Base-by-base conservation (phyloP, 2,329 filamentous ascomycete species). In the Verticillium longisporum region DNA sequence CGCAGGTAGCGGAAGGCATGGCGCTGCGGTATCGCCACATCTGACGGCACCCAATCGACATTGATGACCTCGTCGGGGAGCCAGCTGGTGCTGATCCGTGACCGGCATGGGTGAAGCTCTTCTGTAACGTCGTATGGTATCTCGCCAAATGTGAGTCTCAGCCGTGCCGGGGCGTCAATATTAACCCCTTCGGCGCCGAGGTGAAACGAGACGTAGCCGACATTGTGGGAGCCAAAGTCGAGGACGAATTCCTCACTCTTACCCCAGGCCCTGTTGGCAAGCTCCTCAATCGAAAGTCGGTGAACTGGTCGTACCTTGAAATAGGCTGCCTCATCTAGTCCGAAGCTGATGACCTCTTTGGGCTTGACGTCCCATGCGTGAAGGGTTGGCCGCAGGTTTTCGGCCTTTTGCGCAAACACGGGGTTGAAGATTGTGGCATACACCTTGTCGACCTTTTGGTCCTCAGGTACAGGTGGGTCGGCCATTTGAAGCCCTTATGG, bases 31-130 rank as follows among this genome's bases (percentile, higher is more conserved):
- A 74, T 63, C 1, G 63, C 50, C 11, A 75, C 64, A 7, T 62
- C 62, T 33, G 69, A 63, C 6, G 73, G 72, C 33, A 71, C 69
- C 65, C 66, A 66, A 62, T 75, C 73, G 37, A 74, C 63, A 58
- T 73, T 75, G 57, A 74, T 67, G 21, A 71, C 63, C 55, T 75
- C 73, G 57, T 75, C 72, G 0, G 73, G 73, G 4, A 75, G 68
- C 73, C 73, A 74, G 18, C 68, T 68, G 6, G 71, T 75, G 60
- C 72, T 73, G 62, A 75, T 75, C 72, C 70, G 74, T 6, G 73
- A 72, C n/a, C 73, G 64, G 60, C 71, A 70, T 11, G 65, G 63
- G 55, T 73, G 66, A 65, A 74, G 68, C 41, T 65, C 60, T 58
- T 73, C 69, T 1, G 70, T 72, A 15, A 75, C 72, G 64, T 75